Evolutionary conservation across 2,329 filamentous ascomycete genomes (phyloP).

Genomic region (Penicillium capsulatum): DNA sequence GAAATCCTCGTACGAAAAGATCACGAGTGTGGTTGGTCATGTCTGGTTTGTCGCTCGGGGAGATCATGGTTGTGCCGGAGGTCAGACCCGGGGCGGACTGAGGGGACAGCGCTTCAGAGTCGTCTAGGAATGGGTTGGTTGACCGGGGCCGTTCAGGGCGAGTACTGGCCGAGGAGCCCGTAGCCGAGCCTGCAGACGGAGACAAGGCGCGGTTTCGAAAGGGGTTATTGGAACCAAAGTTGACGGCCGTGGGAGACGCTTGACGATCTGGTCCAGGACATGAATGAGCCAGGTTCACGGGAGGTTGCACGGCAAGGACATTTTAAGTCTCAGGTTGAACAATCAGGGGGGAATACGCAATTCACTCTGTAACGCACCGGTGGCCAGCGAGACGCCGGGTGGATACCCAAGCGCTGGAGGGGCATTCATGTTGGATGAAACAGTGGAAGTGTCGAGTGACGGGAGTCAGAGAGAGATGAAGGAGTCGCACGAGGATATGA

Average conservation of each 20-base stretch:
- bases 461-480: conserved; percentile 5
- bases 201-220: conserved; percentile 48
- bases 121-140: conserved; percentile 61
- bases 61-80: conserved; percentile 25
- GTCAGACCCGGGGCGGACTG: conserved; percentile 32
- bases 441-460: conserved; percentile 18
- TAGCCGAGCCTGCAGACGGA: conserved; percentile 31
- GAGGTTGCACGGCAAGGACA: neutral
- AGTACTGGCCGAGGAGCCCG: conserved; percentile 15
- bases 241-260: conserved; percentile 31
- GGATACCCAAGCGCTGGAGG: conserved; percentile 31
- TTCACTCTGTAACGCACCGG: conserved; percentile 30
- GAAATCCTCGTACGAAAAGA: conserved; percentile 50
- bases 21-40: conserved; percentile 51
- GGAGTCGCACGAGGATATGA: conserved; percentile 20
- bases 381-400: conserved; percentile 31
- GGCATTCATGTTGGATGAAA: conserved; percentile 33
- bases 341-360: conserved; percentile 10
- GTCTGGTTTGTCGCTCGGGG: conserved; percentile 36
- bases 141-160: conserved; percentile 50
- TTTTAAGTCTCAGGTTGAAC: conserved; percentile 8
- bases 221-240: conserved; percentile 48
- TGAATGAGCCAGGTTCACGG: conserved; percentile 1
- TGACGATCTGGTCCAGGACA: conserved; percentile 25
- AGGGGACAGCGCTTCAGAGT: conserved; percentile 37